Percentiles rank a stretch among this genome's conserved stretches.
These are phyloP conservation scores for Ensete glaucum DNA, from an alignment of 176 grass and related monocot genomes.

Conservation along the genomic window DNA sequence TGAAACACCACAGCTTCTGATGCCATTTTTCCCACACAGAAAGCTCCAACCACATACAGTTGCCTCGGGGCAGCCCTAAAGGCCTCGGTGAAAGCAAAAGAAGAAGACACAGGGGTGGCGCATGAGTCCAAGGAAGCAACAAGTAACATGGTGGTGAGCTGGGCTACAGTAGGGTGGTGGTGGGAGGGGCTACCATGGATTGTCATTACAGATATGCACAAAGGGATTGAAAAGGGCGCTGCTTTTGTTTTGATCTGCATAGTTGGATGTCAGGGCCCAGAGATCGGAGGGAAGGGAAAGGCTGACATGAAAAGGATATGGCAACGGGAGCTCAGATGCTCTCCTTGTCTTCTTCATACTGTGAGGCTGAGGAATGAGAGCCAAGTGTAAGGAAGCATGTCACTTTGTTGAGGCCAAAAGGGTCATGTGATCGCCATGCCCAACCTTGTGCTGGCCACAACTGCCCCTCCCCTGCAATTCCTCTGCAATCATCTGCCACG, in stretches of 20 bases:
- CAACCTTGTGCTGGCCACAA: not conserved
- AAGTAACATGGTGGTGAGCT: not conserved
- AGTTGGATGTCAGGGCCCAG: not conserved
- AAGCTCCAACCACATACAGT: not conserved
- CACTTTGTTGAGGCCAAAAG: not conserved
- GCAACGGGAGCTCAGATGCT: not conserved
- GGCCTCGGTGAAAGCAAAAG: not conserved
- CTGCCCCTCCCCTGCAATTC: not conserved
- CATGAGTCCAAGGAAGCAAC: not conserved
- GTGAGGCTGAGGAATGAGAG: not conserved
- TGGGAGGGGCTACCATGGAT: not conserved
- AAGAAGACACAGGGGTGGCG: not conserved
- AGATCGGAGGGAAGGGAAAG: not conserved
- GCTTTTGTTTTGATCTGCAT: not conserved
- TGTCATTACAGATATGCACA: not conserved
- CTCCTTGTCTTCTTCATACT: too few species aligned
- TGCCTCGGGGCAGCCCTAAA: not conserved
- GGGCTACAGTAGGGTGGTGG: not conserved
- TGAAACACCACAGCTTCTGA: constrained; percentile 63
- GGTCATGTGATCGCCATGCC: not conserved
- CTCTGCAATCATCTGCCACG: not conserved
- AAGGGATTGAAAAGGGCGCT: not conserved
- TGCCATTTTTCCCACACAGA: constrained; percentile 32
- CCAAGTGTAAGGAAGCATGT: not conserved
- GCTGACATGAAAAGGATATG: not conserved